Percentiles rank a stretch among this genome's conserved stretches.
Evolutionary conservation across 441 rosid species (phyloP).

Genomic region (Jatropha podagrica): DNA sequence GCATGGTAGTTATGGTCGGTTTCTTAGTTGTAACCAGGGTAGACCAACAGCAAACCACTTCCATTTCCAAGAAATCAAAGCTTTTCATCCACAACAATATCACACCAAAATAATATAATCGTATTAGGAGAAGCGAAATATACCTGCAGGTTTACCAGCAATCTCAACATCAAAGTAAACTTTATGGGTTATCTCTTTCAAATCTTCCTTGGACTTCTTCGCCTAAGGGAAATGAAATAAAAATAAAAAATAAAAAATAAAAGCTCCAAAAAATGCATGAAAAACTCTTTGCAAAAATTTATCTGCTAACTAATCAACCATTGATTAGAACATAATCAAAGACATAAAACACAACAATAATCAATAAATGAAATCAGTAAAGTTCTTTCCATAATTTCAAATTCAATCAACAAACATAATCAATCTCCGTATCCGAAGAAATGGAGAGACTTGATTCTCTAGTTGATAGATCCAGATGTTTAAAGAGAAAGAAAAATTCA

Average conservation of each 20-base stretch:
- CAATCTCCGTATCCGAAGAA: neutral
- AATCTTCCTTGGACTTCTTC: conserved; percentile 43
- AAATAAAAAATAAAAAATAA: neutral
- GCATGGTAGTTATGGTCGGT: no score
- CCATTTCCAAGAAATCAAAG: no score
- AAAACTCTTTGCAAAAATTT: neutral
- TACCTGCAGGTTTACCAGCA: conserved; percentile 80
- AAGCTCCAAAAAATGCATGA: neutral
- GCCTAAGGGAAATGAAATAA: conserved; percentile 18
- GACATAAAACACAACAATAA: no score
- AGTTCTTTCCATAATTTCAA: neutral
- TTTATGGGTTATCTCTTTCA: conserved; percentile 68
- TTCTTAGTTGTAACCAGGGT: no score
- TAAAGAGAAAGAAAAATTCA: neutral
- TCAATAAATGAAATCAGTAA: no score
- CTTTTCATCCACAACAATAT: no score
- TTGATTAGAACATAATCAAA: neutral
- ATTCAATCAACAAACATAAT: neutral
- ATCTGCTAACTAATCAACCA: neutral
- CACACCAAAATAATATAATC: no score
- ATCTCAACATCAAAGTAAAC: conserved; percentile 87
- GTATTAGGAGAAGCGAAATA: neutral
- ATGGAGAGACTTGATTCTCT: neutral
- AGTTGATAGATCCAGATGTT: neutral
- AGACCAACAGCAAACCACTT: no score